Evolutionary conservation across 768 basidiomycete genomes (phyloP).

Genomic region (Rhizopogon vulgaris): DNA sequence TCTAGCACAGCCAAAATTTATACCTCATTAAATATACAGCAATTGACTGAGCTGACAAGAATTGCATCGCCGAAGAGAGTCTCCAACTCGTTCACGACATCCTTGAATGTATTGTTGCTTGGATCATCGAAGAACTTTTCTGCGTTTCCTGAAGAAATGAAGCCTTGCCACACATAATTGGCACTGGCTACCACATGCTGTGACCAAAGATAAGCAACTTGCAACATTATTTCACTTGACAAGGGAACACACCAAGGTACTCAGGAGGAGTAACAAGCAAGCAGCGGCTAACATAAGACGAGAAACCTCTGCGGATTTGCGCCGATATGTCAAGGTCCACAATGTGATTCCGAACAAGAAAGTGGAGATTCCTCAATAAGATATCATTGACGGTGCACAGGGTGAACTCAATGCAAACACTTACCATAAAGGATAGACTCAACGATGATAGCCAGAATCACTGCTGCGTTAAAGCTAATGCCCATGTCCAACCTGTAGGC

Average conservation of each 20-base stretch:
- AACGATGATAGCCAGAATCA: neutral
- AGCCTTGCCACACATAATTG: neutral
- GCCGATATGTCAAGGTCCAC: conserved; percentile 1
- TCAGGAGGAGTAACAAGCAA: conserved; percentile 1
- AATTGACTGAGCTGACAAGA: conserved; percentile 4
- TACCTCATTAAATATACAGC: neutral
- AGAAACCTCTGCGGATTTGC: neutral
- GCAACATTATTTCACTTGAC: neutral
- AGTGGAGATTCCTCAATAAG: conserved; percentile 1
- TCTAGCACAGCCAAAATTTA: conserved; percentile 2
- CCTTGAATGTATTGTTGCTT: conserved; percentile 1
- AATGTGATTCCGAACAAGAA: conserved; percentile 4
- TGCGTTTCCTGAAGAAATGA: neutral
- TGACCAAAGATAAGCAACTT: too few species aligned
- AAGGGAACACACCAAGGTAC: neutral
- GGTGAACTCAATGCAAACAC: neutral
- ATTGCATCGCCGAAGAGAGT: conserved; percentile 12
- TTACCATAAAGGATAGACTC: neutral
- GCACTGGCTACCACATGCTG: conserved; percentile 1
- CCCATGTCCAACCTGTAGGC: neutral
- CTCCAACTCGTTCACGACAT: conserved; percentile 7
- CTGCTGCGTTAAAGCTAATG: neutral
- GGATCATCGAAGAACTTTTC: neutral
- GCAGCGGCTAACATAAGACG: neutral
- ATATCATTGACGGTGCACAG: neutral